A percentile compares a stretch with the other conserved stretches of the same genome.
Evolutionary conservation across 163 green algal genomes (phyloP).

Genomic region (Scenedesmus sp.): DNA sequence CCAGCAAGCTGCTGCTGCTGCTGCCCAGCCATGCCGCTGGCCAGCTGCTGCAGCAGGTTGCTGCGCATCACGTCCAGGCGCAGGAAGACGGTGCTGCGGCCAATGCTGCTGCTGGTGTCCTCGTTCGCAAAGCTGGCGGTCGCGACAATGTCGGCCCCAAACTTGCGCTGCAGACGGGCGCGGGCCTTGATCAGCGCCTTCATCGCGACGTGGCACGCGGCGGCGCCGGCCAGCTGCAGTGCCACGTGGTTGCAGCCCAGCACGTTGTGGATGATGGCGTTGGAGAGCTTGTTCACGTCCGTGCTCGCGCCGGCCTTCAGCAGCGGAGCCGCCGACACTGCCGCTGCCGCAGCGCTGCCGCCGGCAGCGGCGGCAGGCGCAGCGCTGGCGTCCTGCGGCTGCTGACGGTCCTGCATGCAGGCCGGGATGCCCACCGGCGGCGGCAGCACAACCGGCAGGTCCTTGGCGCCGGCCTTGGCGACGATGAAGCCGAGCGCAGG

Average conservation of each 20-base stretch:
- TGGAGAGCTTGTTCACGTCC: conserved; percentile 48
- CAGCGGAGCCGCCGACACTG: not conserved
- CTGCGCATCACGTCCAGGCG: conserved; percentile 52
- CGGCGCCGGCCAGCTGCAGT: conserved; percentile 52
- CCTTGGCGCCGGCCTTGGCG: not conserved
- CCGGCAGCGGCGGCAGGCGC: not conserved
- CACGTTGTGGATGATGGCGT: conserved; percentile 56
- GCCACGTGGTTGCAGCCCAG: conserved; percentile 39
- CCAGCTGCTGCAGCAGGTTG: conserved; percentile 37
- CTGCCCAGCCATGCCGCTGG: not conserved
- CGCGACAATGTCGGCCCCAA: conserved; percentile 25
- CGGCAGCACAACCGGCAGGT: conserved; percentile 39
- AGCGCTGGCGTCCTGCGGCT: conserved; percentile 27
- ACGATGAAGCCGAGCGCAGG: conserved; percentile 44
- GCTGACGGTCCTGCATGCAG: conserved; percentile 18
- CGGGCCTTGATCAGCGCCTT: conserved; percentile 44
- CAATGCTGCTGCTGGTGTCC: conserved; percentile 51
- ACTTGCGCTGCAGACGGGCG: conserved; percentile 47
- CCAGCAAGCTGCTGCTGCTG: not conserved
- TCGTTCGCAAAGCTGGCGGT: conserved; percentile 48
- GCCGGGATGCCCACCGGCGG: conserved; percentile 49
- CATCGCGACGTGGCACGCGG: conserved; percentile 52
- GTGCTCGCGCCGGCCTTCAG: conserved; percentile 49
- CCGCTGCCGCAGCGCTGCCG: not conserved
- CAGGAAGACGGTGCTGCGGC: conserved; percentile 53